Conservation (phyloP, 2,329 filamentous ascomycete genomes). For the Periconia sp. region DNA sequence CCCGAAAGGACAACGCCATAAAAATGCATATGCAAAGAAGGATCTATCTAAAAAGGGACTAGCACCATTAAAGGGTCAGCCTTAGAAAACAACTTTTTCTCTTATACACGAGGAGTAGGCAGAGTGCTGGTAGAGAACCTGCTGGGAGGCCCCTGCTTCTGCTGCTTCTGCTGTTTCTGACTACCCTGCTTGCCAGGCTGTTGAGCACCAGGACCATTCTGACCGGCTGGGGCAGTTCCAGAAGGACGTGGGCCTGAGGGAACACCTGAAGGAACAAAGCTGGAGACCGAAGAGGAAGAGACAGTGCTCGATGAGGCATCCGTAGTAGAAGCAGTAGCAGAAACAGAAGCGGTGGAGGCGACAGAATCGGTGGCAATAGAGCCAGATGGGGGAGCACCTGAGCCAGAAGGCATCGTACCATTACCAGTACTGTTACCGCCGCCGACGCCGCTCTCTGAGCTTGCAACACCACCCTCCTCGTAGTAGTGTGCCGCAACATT, state of each 20-base stretch:
- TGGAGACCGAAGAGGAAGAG: neutral
- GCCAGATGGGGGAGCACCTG: conserved; percentile 21
- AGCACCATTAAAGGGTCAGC: neutral
- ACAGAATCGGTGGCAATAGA: conserved; percentile 8
- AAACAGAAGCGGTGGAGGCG: neutral
- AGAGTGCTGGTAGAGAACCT: neutral
- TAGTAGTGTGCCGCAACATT: conserved; percentile 26
- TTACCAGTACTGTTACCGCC: conserved; percentile 11
- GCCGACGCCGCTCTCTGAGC: conserved; percentile 8
- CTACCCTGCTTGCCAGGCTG: neutral
- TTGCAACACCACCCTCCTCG: conserved; percentile 26
- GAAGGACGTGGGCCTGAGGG: neutral
- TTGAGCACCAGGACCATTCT: neutral
- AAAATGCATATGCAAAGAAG: neutral
- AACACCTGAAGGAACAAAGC: neutral
- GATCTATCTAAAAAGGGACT: neutral
- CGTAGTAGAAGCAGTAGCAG: neutral
- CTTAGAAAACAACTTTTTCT: neutral
- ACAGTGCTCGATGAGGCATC: neutral
- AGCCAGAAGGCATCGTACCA: conserved; percentile 16
- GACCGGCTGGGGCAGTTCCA: neutral
- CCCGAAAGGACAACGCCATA: neutral
- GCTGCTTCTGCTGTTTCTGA: neutral
- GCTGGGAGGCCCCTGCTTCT: neutral
- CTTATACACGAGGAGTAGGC: neutral